Evolutionary conservation across 805 yeast species (phyloP), one percentile per base, ranked within the genome.

Genomic region (Lipomyces sp.): DNA sequence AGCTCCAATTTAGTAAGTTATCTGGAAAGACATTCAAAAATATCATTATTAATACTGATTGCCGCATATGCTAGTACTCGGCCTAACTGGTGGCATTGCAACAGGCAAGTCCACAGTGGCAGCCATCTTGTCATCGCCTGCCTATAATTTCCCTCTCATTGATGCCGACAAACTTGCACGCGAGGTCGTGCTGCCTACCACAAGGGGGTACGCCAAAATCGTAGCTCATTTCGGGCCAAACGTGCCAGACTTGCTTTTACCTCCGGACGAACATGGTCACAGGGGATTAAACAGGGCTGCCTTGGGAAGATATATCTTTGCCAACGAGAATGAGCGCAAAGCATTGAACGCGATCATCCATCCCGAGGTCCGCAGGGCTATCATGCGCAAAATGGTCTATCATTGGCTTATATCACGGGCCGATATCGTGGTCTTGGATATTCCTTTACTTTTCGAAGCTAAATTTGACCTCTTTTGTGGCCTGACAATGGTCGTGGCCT

Each of bases 51-150:
- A 24, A 24, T 24, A 24, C 24, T 24, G 24, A 24, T 24, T 24
- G 24, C 24, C 24, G 24, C 24, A 24, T 24, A 94, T 95, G 99
- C 83, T 95, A 56, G 83, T 95, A 39, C 84, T 95, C 4, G 99
- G 99, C 0, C 83, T 95, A n/a, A 95, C 99, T 0, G 99, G 99
- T 1, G 97, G 98, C 1, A 95, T 95, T 59, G 97, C 97, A 4
- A 84, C 95, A n/a, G 99, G 99, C 2, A 95, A 95, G 74, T 89
- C 97, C 24, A 94, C 98, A 0, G 98, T 90, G 0, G 90, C 97
- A 0, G 74, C 79, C 18, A 77, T 84, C 45, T 78, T 95, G 10
- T 53, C 64, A 8, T 32, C 64, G 24, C 64, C 64, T 37, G 70
- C 71, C 4, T 83, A 87, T 73, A 74, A 80, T 1, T 66, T 90